Evolutionary conservation across 2,329 filamentous ascomycete species (phyloP), one percentile per base, ranked within the genome.

Genomic region (Alternaria triticina): DNA sequence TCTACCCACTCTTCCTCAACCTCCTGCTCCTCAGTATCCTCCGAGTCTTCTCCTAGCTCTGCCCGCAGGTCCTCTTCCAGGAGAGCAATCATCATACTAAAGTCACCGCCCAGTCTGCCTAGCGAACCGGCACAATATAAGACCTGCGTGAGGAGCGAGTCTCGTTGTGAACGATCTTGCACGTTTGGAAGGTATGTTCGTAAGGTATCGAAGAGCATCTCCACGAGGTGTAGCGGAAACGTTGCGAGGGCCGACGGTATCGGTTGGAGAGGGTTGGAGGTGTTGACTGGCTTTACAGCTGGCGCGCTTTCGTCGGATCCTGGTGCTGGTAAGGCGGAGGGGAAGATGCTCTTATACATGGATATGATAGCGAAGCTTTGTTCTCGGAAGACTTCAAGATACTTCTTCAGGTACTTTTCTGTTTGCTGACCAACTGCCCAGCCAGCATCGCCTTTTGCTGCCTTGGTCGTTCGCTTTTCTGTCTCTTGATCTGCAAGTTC

Each of bases 351-450:
- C 73, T 90, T 92, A 80, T 96, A 97, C 86, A 98, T 93, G 62
- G 93, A 97, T 27, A 98, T 89, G 64, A 98, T 97, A 46, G 91
- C 92, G 79, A 99, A 99, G 77, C 93, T 97, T 80, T 99, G 96
- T 80, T 99, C 96, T 56, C 96, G 91, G 78, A 98, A 98, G 27
- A 99, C 94, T 77, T 99, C 96, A 72, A 99, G 92, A 80, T 97
- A 99, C 51, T 94, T 88, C 80, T 98, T 99, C 46, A 99, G 83
- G 74, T 94, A 99, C 55, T 94, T 88, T 79, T 98, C 96, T 1
- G 94, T 97, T 78, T 98, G 96, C 74, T 97, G 94, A 0, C 95
- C 95, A 1, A 88, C 88, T 3, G 86, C 88, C 87, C 86, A 91
- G 36, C 80, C 73, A 11, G 58, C 86, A 83, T 85, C 49, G 79